A percentile compares a stretch with the other conserved stretches of the same genome.
Conservation (phyloP, 2,329 filamentous ascomycete species). For the Davidsoniella virescens region DNA sequence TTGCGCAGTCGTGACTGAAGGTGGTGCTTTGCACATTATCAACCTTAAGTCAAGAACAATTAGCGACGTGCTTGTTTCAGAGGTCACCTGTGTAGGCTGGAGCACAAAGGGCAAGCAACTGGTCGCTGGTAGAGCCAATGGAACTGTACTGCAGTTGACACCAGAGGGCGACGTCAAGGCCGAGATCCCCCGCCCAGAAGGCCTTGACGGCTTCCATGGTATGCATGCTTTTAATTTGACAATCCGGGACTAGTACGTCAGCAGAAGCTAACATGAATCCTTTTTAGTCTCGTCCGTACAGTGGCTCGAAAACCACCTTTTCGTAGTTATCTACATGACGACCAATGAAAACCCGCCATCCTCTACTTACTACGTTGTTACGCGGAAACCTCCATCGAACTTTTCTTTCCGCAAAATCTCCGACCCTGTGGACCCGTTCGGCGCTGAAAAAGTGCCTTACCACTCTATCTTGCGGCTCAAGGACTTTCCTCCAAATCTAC, state of each 20-base stretch:
- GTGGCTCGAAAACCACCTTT: conserved; percentile 81
- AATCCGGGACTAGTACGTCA: not conserved
- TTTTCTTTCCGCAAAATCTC: conserved; percentile 61
- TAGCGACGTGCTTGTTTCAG: conserved; percentile 48
- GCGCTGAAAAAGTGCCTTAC: conserved; percentile 49
- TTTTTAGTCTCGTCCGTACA: conserved; percentile 55
- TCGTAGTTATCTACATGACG: conserved; percentile 64
- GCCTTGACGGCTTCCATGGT: conserved; percentile 52
- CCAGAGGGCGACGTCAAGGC: conserved; percentile 63
- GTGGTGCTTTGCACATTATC: conserved; percentile 70
- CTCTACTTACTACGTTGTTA: conserved; percentile 67
- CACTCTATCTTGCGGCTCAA: conserved; percentile 64
- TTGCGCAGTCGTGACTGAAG: conserved; percentile 63
- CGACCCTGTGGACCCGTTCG: conserved; percentile 60
- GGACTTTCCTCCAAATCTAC: conserved; percentile 63
- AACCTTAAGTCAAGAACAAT: conserved; percentile 55
- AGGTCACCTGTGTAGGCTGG: conserved; percentile 78
- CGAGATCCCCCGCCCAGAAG: conserved; percentile 61
- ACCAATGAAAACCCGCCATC: conserved; percentile 39
- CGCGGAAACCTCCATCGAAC: conserved; percentile 39
- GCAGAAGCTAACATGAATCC: conserved; percentile 1
- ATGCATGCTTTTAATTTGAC: conserved; percentile 19
- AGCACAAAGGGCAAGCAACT: conserved; percentile 87
- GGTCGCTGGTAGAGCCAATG: conserved; percentile 69
- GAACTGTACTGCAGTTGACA: conserved; percentile 67